Evolutionary conservation across 345 rosid species (phyloP), one percentile per base, ranked within the genome.

Genomic region (Lepidium aucheri): DNA sequence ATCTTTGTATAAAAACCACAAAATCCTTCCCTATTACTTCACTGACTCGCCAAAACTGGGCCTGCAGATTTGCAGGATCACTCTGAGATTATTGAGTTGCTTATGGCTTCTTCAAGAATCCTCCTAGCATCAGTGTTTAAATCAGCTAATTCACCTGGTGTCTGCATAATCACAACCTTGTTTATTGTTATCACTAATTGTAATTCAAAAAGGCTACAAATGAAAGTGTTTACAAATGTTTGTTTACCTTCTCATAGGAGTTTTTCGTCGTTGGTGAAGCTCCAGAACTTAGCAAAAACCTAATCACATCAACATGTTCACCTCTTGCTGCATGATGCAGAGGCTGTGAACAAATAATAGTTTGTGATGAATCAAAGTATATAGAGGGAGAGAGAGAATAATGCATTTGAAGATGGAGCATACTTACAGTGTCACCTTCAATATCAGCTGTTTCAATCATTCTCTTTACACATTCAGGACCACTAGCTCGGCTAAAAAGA

Each of bases 311-410:
- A 20, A 59, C 81, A 58, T 94, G 99, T 41, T 88, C 96, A 54
- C 96, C 99, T 76, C 97, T 83, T 20, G 95, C 97, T 17, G 97
- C 97, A 44, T 90, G 96, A 77, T 94, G 99, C 61, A 94, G 91
- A 60, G 99, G 97, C 97, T 90, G 77, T 44, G n/a, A 54, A 46
- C 60, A 54, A 34, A 28, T 64, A 73, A 20, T 36, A 36, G 7
- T 34, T 22, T 56, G 45, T 22, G 35, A 50, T 50, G 46, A 56
- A 15, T 47, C 30, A 39, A 3, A 40, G 6, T 30, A 44, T 12
- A 45, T 0, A 16, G 10, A 1, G 22, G 11, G 4, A 11, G 26
- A 61, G 51, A 43, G 26, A 46, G 42, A 14, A 24, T 14, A 30
- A 22, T 1, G 28, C 4, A 36, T 14, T 15, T 50, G 51, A 43